Base-by-base conservation (phyloP, 306 rosid species). In the Dryas alaskensis region DNA sequence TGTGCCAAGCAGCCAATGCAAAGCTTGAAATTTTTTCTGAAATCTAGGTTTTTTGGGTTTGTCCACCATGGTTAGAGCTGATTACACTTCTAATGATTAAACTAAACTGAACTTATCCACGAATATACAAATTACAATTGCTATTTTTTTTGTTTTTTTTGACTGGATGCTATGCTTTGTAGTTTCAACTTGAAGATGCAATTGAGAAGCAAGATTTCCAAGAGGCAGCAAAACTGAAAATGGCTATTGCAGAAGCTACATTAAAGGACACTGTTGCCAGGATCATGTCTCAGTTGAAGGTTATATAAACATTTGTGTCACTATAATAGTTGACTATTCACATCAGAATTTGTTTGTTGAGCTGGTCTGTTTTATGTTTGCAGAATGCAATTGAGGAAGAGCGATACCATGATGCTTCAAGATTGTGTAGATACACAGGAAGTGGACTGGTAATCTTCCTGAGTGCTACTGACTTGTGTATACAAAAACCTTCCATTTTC, bases 141-240 rank as follows among this genome's bases (percentile, higher is more conserved):
- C 25, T 22, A 17, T 50, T 55, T 16, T 17, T 62, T 31, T 4
- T 65, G 37, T 57, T 22, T 75, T 31, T 10, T 47, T 76, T 78
- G 25, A 16, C 59, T 64, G 60, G 60, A 63, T 65, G 60, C 51
- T 65, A 9, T 72, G 40, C 37, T 49, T 68, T 22, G 52, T 81
- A 95, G 99, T 92, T 95, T 86, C 96, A 92, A 90, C 97, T 95
- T 46, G 99, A 95, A 79, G 99, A 95, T 76, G 97, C 99, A 37
- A 81, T 95, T 77, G 98, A 92, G 83, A 95, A 90, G 73, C 91
- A 95, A 79, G 98, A 95, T 68, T 95, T 92, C 67, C 85, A 86
- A 60, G 99, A 92, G 84, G 99, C 99, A 39, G 80, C 82, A 9
- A 92, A 88, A 77, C 72, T 95, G 82, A 95, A 95, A 79, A 81